phyloP scores from a whole-genome alignment of 2,329 filamentous ascomycete genomes.

The Chaetomium sp. region DNA sequence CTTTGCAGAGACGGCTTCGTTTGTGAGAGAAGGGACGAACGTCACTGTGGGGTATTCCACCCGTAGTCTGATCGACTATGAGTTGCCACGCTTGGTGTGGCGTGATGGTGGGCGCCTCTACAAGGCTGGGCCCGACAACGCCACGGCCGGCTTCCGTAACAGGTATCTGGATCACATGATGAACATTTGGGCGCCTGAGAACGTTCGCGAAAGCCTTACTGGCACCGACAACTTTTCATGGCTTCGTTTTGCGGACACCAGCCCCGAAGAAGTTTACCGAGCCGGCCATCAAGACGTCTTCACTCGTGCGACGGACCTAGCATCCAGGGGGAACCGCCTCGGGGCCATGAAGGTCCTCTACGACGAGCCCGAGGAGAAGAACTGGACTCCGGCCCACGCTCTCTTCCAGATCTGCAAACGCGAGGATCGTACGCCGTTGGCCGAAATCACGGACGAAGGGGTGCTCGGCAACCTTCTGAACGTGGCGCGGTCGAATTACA shows the following conservation, averaged over 20 bases:
- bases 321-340: constrained; percentile 51
- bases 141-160: constrained; percentile 69
- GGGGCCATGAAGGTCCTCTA: constrained; percentile 63
- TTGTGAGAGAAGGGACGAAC: constrained; percentile 78
- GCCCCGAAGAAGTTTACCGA: constrained; percentile 63
- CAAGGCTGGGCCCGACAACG: constrained; percentile 66
- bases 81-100: constrained; percentile 75
- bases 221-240: constrained; percentile 72
- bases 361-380: constrained; percentile 54
- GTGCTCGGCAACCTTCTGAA: constrained; percentile 71
- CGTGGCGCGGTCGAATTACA: constrained; percentile 60
- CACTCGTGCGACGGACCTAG: constrained; percentile 60
- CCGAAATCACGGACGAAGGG: constrained; percentile 65
- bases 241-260: constrained; percentile 78
- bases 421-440: constrained; percentile 58
- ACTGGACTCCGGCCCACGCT: constrained; percentile 65
- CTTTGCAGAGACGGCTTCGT: constrained; percentile 93
- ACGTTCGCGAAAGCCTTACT: constrained; percentile 59
- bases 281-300: constrained; percentile 66
- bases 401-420: constrained; percentile 75
- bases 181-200: constrained; percentile 82
- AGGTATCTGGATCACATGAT: constrained; percentile 74
- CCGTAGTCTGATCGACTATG: constrained; percentile 77
- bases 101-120: constrained; percentile 71
- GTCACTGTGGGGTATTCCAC: constrained; percentile 82